Evolutionary conservation across 2,329 filamentous ascomycete species (phyloP), one percentile per base, ranked within the genome.

Genomic region (Cordyceps cateniannulata): DNA sequence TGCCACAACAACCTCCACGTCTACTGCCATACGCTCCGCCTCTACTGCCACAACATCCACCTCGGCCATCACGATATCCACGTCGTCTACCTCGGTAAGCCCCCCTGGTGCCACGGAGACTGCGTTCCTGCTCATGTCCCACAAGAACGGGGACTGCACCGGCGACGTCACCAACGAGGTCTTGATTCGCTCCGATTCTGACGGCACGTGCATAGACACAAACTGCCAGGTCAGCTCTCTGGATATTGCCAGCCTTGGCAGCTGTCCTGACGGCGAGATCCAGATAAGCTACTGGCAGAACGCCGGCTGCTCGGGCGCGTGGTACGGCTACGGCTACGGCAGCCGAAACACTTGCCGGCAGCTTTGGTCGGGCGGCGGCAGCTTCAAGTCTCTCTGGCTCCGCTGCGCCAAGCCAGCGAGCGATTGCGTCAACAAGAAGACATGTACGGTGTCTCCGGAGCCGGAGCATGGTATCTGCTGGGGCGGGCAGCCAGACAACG

Each of bases 251-350:
- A 29, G 18, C 5, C 25, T 18, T 6, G 44, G 55, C 12, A n/a
- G 35, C 29, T 58, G 44, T 32, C 55, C 55, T 2, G 45, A 49
- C 27, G 55, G 55, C 18, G 22, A 58, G 22, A 27, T 58, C 16
- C 55, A 42, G 6, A 58, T 58, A 14, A 49, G 55, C 29, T 58
- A 58, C 22, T 58, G 29, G 29, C 42, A 29, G 6, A 12, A 29
- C 3, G 22, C 22, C 29, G 29, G 29, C 29, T 32, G 29, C 29
- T 32, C 7, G 22, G 44, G 44, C 14, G 29, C 2, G 5, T 50
- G 44, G 55, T 58, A 38, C 27, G 45, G 55, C 55, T 58, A 50
- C 18, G 44, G 55, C 12, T 58, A 50, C 38, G 22, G 27, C 18
- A 58, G 55, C 18, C 9, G 14, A 42, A 16, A 32, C 9, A 32